Conservation (phyloP, 164 flowering plant genomes). For the Amborella trichopoda region DNA sequence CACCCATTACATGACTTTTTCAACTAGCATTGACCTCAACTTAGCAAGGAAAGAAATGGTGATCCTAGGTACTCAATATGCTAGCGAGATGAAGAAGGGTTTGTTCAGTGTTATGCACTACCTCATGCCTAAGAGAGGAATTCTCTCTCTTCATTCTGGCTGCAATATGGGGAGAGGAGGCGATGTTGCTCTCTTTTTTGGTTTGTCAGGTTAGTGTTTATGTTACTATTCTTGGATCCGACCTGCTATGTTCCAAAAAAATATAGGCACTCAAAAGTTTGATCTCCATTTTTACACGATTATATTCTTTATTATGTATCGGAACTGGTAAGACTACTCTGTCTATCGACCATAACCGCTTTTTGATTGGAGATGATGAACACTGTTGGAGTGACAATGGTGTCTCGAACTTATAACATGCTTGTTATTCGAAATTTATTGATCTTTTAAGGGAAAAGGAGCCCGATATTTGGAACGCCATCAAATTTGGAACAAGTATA, state of each 20-base stretch:
- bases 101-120: conserved; percentile 94
- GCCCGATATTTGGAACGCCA: conserved; percentile 97
- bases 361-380: conserved; percentile 90
- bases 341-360: conserved; percentile 87
- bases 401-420: conserved; percentile 92
- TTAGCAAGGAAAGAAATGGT: conserved; percentile 96
- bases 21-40: conserved; percentile 93
- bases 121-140: conserved; percentile 96
- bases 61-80: conserved; percentile 97
- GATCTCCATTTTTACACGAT: not conserved
- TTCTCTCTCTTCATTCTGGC: conserved; percentile 96
- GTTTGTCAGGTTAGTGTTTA: conserved; percentile 65
- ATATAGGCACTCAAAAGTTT: not conserved
- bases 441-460: conserved; percentile 85
- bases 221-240: not conserved
- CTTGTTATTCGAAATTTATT: conserved; percentile 95
- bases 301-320: conserved; percentile 7
- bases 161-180: conserved; percentile 98
- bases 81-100: conserved; percentile 99
- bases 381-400: conserved; percentile 98
- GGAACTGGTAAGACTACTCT: conserved; percentile 99
- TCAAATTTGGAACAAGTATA: conserved; percentile 96
- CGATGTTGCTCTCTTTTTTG: conserved; percentile 99
- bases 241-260: not conserved
- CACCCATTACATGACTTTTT: conserved; percentile 98